These are phyloP conservation scores for Dorcoceras hygrometricum DNA, from an alignment of 257 asterid species.

Conservation along the genomic window DNA sequence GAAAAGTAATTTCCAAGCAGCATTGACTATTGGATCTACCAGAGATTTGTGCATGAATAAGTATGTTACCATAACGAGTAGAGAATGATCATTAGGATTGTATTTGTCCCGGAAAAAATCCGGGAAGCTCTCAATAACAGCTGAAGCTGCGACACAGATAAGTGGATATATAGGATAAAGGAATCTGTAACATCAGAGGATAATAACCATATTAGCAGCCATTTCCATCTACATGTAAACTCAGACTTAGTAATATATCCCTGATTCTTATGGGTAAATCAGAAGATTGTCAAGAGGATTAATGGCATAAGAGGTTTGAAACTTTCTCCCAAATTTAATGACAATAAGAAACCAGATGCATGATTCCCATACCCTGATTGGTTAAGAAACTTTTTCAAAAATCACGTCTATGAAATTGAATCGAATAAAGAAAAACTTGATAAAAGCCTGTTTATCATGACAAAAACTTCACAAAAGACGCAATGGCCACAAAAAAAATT, in stretches of 20 bases:
- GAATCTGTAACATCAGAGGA: slow-evolving; percentile 55
- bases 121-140: slow-evolving; percentile 93
- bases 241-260: slow-evolving; percentile 9
- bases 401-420: background rate
- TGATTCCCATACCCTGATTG: background rate
- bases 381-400: slow-evolving; percentile 5
- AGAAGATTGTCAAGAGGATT: slow-evolving; percentile 17
- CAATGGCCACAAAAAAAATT: background rate
- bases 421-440: slow-evolving; percentile 18
- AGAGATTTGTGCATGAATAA: slow-evolving; percentile 15
- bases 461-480: slow-evolving; percentile 7
- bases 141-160: slow-evolving; percentile 97
- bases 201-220: slow-evolving; percentile 25
- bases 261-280: slow-evolving; percentile 6
- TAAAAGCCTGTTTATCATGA: background rate
- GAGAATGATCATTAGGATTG: slow-evolving; percentile 48
- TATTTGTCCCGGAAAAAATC: slow-evolving; percentile 77
- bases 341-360: background rate
- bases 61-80: slow-evolving; percentile 57
- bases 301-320: slow-evolving; percentile 8
- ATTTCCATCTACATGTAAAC: slow-evolving; percentile 21
- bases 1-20: slow-evolving; percentile 31
- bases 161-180: slow-evolving; percentile 98
- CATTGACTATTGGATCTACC: slow-evolving; percentile 20
- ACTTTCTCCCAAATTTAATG: slow-evolving; percentile 12